phyloP scores from a whole-genome alignment of 305 asterid genomes.

The Andrographis paniculata region DNA sequence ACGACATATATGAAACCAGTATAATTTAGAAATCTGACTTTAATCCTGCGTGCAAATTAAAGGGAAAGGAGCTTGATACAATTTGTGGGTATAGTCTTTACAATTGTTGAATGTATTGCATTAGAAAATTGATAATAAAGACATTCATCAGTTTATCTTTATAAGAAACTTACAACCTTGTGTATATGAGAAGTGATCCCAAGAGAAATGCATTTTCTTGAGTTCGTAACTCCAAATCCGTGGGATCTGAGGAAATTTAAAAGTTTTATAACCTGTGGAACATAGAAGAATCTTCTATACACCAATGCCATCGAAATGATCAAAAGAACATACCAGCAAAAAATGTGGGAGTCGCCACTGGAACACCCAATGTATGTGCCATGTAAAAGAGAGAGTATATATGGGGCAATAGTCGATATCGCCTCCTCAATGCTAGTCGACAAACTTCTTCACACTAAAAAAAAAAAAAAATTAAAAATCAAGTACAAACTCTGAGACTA shows the following conservation, averaged over 20 bases:
- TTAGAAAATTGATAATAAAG: slow-evolving; percentile 2
- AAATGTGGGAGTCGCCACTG: slow-evolving; percentile 81
- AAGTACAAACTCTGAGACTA: slow-evolving; percentile 5
- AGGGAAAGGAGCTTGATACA: background rate
- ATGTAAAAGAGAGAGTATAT: slow-evolving; percentile 80
- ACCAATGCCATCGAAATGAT: slow-evolving; percentile 9
- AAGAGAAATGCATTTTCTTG: slow-evolving; percentile 79
- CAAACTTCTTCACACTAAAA: slow-evolving; percentile 93
- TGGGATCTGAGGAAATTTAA: slow-evolving; percentile 54
- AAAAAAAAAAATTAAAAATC: slow-evolving; percentile 14
- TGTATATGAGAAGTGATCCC: slow-evolving; percentile 81
- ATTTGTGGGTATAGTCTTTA: background rate
- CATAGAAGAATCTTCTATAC: slow-evolving; percentile 12
- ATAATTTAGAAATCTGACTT: slow-evolving; percentile 8
- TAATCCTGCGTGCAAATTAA: background rate
- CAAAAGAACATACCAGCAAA: slow-evolving; percentile 54
- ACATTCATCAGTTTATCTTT: background rate
- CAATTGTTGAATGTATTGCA: background rate
- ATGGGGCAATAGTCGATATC: slow-evolving; percentile 86
- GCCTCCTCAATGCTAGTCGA: slow-evolving; percentile 82
- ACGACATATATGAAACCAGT: slow-evolving; percentile 10
- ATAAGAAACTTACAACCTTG: slow-evolving; percentile 50
- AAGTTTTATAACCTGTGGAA: slow-evolving; percentile 12
- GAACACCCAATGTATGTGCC: slow-evolving; percentile 76
- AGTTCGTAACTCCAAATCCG: slow-evolving; percentile 63